Base-by-base conservation (phyloP, 2,329 filamentous ascomycete genomes). In the Alternaria tenuissima region DNA sequence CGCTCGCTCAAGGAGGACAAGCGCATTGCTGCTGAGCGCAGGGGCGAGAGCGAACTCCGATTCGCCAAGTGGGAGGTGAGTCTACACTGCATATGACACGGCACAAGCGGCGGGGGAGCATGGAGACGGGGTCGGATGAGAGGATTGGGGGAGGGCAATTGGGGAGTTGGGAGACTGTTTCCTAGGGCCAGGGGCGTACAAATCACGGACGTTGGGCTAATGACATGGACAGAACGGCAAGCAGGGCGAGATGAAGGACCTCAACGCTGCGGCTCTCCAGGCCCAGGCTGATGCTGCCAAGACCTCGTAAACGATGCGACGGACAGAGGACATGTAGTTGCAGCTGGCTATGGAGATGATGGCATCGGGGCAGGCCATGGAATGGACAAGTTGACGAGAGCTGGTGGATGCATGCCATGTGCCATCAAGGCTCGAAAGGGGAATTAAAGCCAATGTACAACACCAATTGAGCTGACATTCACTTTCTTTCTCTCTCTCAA, bases 31-130 rank as follows among this genome's bases (percentile, higher is more conserved):
- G 93, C 94, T 68, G 95, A 98, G 88, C 90, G 92, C 79, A 89
- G 95, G 80, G 94, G 93, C 78, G 88, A 93, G 82, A 90, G 90
- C 83, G 94, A 98, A 57, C 83, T 99, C 75, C 89, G 89, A 82
- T 96, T 97, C 77, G 86, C 93, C 72, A 96, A 94, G 87, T 99
- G 95, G 95, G 86, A 92, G 88, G 95, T 99, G 83, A 88, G 92
- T 87, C 87, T 20, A 8, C 7, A 38, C 16, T 38, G 34, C 32
- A 38, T 16, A n/a, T 1, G 7, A 39, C 36, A 39, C 36, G 6
- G 14, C n/a, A 39, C n/a, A 11, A 5, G 7, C 18, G 36, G 7
- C n/a, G 4, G 36, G 34, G 6, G 34, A n/a, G 34, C 16, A 36
- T 36, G 32, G 12, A 36, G 32, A 36, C 1, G 14, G 34, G 6